These are phyloP conservation scores for Xylaria sp. DNA, from an alignment of 2,329 filamentous ascomycete genomes.

Conservation along the genomic window DNA sequence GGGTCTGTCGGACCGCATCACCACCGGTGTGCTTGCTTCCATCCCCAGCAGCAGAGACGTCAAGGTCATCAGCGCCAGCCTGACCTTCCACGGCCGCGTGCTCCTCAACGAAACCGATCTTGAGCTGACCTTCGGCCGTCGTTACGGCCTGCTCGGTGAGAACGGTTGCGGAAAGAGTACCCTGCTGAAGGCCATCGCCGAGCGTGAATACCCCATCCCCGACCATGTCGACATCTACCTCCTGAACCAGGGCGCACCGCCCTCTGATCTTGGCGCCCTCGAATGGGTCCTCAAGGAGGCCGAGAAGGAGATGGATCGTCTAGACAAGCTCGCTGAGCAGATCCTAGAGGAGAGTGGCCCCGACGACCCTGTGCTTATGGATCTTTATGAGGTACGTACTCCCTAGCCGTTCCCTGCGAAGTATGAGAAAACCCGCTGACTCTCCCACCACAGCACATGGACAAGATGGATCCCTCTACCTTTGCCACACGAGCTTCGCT, in stretches of 20 bases:
- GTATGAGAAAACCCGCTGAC: constrained; percentile 20
- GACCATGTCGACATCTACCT: constrained; percentile 98
- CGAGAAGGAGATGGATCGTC: constrained; percentile 87
- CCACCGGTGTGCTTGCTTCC: constrained; percentile 94
- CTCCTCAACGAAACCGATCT: constrained; percentile 93
- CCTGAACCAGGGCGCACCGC: constrained; percentile 94
- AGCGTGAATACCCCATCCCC: constrained; percentile 94
- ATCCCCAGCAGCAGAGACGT: constrained; percentile 88
- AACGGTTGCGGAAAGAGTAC: constrained; percentile 99
- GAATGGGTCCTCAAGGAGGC: constrained; percentile 98
- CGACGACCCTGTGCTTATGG: constrained; percentile 88
- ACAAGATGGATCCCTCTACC: constrained; percentile 97
- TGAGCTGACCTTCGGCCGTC: constrained; percentile 90
- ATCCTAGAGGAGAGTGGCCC: constrained; percentile 92
- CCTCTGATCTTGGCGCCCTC: constrained; percentile 87
- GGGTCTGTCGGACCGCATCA: constrained; percentile 96
- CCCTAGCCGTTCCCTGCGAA: neutral
- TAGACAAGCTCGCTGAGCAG: constrained; percentile 89
- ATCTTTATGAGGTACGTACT: constrained; percentile 87
- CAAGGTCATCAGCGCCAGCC: constrained; percentile 92
- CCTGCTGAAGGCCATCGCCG: constrained; percentile 92
- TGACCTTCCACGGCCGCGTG: constrained; percentile 98
- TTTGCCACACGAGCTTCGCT: constrained; percentile 95
- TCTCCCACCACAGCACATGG: constrained; percentile 79
- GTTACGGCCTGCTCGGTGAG: constrained; percentile 95